Conservation (phyloP, 345 rosid species). For the Balakata baccata region DNA sequence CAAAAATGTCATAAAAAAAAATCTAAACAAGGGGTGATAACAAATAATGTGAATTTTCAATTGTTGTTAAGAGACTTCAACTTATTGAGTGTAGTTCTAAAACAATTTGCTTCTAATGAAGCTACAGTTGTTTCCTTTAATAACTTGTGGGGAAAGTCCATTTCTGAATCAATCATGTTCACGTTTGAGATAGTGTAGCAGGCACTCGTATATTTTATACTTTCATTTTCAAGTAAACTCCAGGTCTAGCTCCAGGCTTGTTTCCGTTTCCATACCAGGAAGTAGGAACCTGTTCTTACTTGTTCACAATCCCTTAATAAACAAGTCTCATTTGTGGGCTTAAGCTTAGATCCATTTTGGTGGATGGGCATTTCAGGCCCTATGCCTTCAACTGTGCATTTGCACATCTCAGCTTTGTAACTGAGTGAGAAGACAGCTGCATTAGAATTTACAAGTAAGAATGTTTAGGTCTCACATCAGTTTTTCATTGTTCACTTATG, state of each 20-base stretch:
- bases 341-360: background rate
- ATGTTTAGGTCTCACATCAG: background rate
- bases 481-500: background rate
- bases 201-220: background rate
- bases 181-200: background rate
- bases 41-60: background rate
- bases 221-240: background rate
- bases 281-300: background rate
- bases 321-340: background rate
- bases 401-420: background rate
- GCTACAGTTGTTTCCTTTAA: background rate
- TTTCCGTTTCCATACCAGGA: background rate
- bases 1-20: background rate
- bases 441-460: background rate
- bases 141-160: background rate
- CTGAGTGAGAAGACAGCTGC: background rate
- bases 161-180: background rate
- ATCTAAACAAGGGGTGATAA: background rate
- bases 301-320: background rate
- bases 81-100: background rate
- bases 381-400: background rate
- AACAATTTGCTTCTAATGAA: background rate
- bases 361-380: background rate
- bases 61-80: background rate
- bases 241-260: background rate